Evolutionary conservation across 371 early-diverging fungal species (phyloP).

Genomic region (Conidiobolus incongruus): DNA sequence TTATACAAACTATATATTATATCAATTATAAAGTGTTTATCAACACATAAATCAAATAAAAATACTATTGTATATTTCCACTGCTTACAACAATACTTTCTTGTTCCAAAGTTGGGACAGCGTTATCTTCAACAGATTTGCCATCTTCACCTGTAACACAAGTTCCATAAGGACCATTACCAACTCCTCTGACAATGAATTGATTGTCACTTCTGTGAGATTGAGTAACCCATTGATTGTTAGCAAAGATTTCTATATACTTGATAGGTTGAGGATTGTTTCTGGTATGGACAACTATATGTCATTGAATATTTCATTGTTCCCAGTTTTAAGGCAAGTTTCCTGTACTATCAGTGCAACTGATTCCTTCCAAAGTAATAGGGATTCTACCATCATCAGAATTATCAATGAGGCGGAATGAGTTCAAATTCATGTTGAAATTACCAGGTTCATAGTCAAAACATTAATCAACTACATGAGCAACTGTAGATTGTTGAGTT

Average conservation of each 20-base stretch:
- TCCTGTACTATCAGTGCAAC: conserved; percentile 1
- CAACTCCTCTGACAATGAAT: not conserved
- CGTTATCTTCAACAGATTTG: not conserved
- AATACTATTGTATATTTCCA: too few relatives aligned
- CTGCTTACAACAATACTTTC: not conserved
- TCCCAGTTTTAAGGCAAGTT: conserved; percentile 1
- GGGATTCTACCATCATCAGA: not conserved
- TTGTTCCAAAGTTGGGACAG: not conserved
- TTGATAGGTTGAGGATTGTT: too few relatives aligned
- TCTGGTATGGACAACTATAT: conserved; percentile 1
- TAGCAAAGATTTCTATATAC: too few relatives aligned
- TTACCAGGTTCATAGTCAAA: not conserved
- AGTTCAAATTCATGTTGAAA: not conserved
- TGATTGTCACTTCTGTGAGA: conserved; percentile 1
- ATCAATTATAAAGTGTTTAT: too few relatives aligned
- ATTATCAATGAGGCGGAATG: not conserved
- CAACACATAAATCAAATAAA: not conserved
- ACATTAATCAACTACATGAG: conserved; percentile 3
- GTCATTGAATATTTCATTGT: not conserved
- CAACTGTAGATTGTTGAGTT: not conserved
- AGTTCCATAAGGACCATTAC: not conserved
- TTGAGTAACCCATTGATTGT: not conserved
- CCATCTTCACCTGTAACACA: not conserved
- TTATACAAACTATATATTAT: too few relatives aligned
- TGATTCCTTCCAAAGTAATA: not conserved